Evolutionary conservation across 805 yeast genomes (phyloP).

Genomic region (Ogataea pignaliae): DNA sequence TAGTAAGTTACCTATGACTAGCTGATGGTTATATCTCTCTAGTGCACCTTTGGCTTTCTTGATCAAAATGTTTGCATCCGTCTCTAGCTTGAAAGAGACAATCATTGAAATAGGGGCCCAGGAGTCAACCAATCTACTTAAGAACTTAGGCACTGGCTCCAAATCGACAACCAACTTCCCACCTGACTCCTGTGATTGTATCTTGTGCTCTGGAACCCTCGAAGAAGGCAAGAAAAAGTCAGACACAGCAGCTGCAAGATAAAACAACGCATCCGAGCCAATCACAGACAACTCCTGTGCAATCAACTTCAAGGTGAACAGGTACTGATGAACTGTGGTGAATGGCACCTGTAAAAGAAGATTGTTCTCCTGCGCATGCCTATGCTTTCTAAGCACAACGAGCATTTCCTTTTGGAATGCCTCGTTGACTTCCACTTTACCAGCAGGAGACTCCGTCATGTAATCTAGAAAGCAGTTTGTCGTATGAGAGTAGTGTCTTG

Average conservation of each 20-base stretch:
- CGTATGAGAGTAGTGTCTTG: conserved; percentile 84
- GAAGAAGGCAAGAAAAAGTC: conserved; percentile 91
- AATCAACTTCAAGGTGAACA: conserved; percentile 72
- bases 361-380: conserved; percentile 43
- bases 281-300: conserved; percentile 54
- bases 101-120: conserved; percentile 98
- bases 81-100: conserved; percentile 89
- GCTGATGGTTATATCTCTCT: conserved; percentile 81
- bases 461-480: conserved; percentile 84
- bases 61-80: conserved; percentile 68
- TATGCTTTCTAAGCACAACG: conserved; percentile 51
- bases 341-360: conserved; percentile 73
- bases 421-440: conserved; percentile 55
- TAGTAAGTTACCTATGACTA: conserved; percentile 89
- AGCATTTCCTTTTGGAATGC: conserved; percentile 60
- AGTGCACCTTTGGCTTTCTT: conserved; percentile 77
- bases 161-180: conserved; percentile 80
- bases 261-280: conserved; percentile 65
- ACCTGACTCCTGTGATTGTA: conserved; percentile 68
- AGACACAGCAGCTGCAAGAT: conserved; percentile 95
- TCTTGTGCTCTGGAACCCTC: conserved; percentile 87
- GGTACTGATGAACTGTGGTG: conserved; percentile 91
- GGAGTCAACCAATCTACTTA: conserved; percentile 77
- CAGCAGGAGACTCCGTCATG: conserved; percentile 48
- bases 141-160: conserved; percentile 95